Base-by-base conservation (phyloP, 495 filamentous ascomycete genomes). In the Aspergillus ostianus region DNA sequence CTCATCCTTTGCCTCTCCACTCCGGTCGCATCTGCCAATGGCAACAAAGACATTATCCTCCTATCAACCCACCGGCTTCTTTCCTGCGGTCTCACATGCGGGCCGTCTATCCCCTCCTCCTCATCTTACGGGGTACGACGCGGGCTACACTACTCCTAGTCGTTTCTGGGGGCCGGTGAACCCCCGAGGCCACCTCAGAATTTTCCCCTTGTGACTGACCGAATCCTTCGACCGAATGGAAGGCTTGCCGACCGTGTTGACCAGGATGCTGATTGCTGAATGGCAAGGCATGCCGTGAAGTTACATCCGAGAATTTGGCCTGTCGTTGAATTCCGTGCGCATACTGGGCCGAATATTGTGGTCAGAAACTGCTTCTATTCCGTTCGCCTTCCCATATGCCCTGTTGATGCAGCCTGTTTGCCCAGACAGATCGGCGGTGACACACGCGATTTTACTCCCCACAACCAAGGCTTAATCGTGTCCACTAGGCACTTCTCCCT, bases 51-150 rank as follows among this genome's bases (percentile, higher is more conserved):
- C 13, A 41, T 30, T 9, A 17, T 53, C 17, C 4, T 20, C 51
- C 51, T 53, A 53, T 53, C 51, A 44, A 41, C 4, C 17, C 51
- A 19, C 51, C 29, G 51, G 29, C 30, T 53, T 44, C 30, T 29
- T 15, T 49, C 10, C 27, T 36, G 30, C 21, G 8, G 15, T 44
- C 30, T 44, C 51, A n/a, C 51, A 20, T 7, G 32, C 30, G 29
- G 51, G 12, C 51, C 13, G 2, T 12, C 13, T 41, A 13, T 41
- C 36, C 29, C 9, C 41, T 44, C 9, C 41, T 44, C 18, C 12
- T 20, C 51, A 7, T 41, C 36, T 41, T 13, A 10, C 36, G 10
- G 12, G 8, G 12, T 13, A 10, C 36, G 36, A 41, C 8, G 12
- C 36, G 36, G 36, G 13, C 36, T 15, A 41, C 36, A 5, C 36